Evolutionary conservation across 1,284 basidiomycete genomes (phyloP), one percentile per base, ranked within the genome.

Genomic region (Neonothopanus nambi): DNA sequence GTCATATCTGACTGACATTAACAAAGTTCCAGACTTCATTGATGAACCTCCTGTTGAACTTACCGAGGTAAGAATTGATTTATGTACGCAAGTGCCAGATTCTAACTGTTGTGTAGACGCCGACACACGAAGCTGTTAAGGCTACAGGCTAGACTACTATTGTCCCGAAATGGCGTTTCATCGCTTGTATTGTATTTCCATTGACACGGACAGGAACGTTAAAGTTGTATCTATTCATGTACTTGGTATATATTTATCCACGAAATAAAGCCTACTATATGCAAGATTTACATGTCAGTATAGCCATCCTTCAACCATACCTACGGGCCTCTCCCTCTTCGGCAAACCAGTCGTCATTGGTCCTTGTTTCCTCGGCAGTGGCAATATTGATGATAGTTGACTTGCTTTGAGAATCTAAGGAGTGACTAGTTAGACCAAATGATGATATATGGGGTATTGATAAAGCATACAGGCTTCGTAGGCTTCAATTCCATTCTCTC

Each of bases 1-100:
- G 2, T 91, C 90, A 2, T 97, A 97, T 71, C 77, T 97, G 2
- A 75, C 85, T 23, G 93, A 95, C 66, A 74, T 93, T 48, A 89
- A 86, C 67, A 91, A 91, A 65, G 83, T 84, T 28, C 95, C 95
- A 43, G 93, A 96, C 67, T 95, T 96, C 68, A 75, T 95, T 15
- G 94, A 97, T 65, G 86, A 93, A 55, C 74, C 89, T 24, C 93
- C 93, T 20, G 70, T 84, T n/a, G 87, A 88, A 62, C 36, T 77
- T 21, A 65, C 65, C 53, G 85, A 89, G 74, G 88, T 84, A 30
- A 44, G 50, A 53, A 11, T 11, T 23, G 38, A 37, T 15, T 15
- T 26, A 13, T 23, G 1, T 20, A n/a, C 12, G 35, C n/a, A 37
- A 54, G 45, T 71, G n/a, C 63, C 28, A 13, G 28, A 50, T 59